These are phyloP conservation scores for Lantana camara DNA, from an alignment of 257 asterid genomes.

Conservation along the genomic window DNA sequence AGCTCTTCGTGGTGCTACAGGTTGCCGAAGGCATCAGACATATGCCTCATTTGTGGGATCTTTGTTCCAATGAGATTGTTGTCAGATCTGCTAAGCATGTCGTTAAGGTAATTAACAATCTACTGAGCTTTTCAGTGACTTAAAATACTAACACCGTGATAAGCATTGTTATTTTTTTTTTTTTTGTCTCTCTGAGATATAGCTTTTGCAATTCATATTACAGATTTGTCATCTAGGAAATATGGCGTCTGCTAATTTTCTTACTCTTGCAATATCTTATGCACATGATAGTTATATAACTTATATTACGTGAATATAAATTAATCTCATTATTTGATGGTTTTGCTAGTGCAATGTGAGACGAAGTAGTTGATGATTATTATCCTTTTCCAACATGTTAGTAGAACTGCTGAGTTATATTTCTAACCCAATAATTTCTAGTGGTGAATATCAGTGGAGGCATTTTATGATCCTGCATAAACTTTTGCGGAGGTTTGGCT, in stretches of 20 bases:
- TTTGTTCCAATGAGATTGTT: slow-evolving; percentile 77
- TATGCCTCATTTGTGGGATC: slow-evolving; percentile 90
- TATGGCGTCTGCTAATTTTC: not conserved
- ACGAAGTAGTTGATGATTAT: not conserved
- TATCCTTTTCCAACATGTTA: not conserved
- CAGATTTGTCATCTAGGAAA: not conserved
- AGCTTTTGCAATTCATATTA: not conserved
- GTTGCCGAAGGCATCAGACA: slow-evolving; percentile 77
- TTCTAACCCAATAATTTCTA: not conserved
- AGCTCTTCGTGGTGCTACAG: slow-evolving; percentile 43
- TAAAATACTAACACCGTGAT: not conserved
- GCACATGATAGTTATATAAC: not conserved
- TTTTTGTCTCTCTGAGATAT: not conserved
- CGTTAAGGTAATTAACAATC: slow-evolving; percentile 56
- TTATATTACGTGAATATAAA: not conserved
- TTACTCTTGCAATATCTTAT: not conserved
- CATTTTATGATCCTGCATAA: slow-evolving; percentile 5
- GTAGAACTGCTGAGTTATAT: not conserved
- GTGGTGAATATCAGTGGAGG: not conserved
- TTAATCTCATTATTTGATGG: not conserved
- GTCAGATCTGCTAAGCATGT: slow-evolving; percentile 89
- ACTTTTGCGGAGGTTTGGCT: not conserved
- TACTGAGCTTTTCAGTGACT: not conserved
- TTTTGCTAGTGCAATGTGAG: not conserved
- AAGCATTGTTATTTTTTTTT: not conserved